Conservation (phyloP, 257 asterid genomes). For the Ajuga chamaepitys region DNA sequence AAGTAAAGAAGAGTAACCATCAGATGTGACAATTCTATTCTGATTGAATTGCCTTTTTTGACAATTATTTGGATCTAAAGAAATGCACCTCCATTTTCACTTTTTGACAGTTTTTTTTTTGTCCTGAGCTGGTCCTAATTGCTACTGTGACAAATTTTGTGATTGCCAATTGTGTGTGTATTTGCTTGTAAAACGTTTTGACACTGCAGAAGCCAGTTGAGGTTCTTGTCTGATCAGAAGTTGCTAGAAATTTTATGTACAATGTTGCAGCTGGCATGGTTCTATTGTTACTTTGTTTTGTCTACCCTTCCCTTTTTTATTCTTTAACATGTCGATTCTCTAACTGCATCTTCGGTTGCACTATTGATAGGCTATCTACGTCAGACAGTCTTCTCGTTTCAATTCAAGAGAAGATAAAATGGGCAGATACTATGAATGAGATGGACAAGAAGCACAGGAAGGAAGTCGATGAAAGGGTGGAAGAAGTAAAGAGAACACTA, state of each 20-base stretch:
- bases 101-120: background rate
- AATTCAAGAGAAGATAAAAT: slow-evolving; percentile 93
- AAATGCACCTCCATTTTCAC: background rate
- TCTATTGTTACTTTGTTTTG: background rate
- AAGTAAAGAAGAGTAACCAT: background rate
- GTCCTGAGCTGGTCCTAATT: too few relatives aligned
- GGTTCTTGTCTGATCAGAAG: slow-evolving; percentile 1
- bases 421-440: slow-evolving; percentile 94
- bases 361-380: slow-evolving; percentile 57
- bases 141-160: background rate
- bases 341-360: slow-evolving; percentile 10
- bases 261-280: background rate
- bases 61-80: background rate
- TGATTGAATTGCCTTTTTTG: background rate
- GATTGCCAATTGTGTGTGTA: too few relatives aligned
- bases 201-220: background rate
- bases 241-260: background rate
- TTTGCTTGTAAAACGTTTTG: background rate
- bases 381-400: slow-evolving; percentile 82
- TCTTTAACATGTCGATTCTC: background rate
- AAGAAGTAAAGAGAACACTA: slow-evolving; percentile 71
- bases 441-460: slow-evolving; percentile 66
- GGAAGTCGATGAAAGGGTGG: slow-evolving; percentile 74
- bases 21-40: background rate
- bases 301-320: background rate